phyloP scores from a whole-genome alignment of 257 asterid genomes.

The Solanum tacnaense region DNA sequence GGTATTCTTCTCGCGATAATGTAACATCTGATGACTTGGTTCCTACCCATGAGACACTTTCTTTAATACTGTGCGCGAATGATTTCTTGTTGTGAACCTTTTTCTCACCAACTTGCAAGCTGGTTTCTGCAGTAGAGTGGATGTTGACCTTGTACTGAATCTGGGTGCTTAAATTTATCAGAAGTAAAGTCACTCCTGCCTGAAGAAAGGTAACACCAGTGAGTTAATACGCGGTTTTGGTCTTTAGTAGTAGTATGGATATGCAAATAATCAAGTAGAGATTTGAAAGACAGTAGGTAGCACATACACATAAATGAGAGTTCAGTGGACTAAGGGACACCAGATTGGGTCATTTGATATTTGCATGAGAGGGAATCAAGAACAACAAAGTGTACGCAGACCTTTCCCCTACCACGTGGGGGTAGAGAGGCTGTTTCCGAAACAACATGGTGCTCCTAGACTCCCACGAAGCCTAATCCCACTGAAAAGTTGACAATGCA shows the following conservation, averaged over 20 bases:
- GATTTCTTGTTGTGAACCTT: conserved; percentile 12
- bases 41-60: conserved; percentile 65
- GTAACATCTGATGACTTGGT: conserved; percentile 44
- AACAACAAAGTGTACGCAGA: not conserved
- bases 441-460: not conserved
- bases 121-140: conserved; percentile 16
- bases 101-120: conserved; percentile 3
- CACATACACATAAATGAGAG: not conserved
- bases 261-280: not conserved
- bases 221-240: not conserved
- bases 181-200: conserved; percentile 68
- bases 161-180: conserved; percentile 72
- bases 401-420: not conserved
- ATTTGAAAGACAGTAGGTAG: not conserved
- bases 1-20: conserved; percentile 58
- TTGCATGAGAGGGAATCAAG: no score
- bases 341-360: not conserved
- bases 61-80: conserved; percentile 37
- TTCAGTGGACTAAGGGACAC: not conserved
- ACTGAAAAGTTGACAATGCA: not conserved
- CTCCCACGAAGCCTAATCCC: not conserved
- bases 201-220: conserved; percentile 17
- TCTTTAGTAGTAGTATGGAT: not conserved
- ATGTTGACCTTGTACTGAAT: conserved; percentile 31
- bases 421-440: not conserved